phyloP scores from a whole-genome alignment of 768 basidiomycete species.

The Naganishia onofrii region DNA sequence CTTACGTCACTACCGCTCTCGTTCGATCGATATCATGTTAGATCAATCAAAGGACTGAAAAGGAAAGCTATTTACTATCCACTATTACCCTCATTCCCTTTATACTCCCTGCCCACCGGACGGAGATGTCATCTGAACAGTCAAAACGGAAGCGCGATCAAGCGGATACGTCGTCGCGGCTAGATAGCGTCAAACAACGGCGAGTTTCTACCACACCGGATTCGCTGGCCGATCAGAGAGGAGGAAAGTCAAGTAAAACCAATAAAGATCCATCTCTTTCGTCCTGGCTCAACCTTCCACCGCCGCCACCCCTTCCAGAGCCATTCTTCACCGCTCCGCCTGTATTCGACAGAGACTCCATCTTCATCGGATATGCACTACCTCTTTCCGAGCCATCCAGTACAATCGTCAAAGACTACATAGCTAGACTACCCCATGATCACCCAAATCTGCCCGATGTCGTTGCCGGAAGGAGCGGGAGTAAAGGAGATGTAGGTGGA shows the following conservation, averaged over 20 bases:
- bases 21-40: too few relatives aligned
- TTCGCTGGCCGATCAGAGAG: background rate
- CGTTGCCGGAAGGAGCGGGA: conserved; percentile 24
- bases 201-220: background rate
- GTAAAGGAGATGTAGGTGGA: background rate
- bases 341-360: conserved; percentile 26
- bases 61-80: too few relatives aligned
- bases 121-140: background rate
- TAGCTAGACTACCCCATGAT: conserved; percentile 23
- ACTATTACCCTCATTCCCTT: too few relatives aligned
- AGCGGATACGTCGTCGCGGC: background rate
- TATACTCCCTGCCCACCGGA: background rate
- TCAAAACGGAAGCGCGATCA: background rate
- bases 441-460: conserved; percentile 32
- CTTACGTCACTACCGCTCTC: background rate
- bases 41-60: too few relatives aligned
- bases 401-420: conserved; percentile 19
- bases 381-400: conserved; percentile 24
- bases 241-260: background rate
- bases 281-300: conserved; percentile 29
- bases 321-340: conserved; percentile 20
- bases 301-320: conserved; percentile 24
- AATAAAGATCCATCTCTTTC: conserved; percentile 24
- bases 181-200: background rate
- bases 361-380: conserved; percentile 33